Evolutionary conservation across 257 asterid species (phyloP).

Genomic region (Solanum ahanhuiri): DNA sequence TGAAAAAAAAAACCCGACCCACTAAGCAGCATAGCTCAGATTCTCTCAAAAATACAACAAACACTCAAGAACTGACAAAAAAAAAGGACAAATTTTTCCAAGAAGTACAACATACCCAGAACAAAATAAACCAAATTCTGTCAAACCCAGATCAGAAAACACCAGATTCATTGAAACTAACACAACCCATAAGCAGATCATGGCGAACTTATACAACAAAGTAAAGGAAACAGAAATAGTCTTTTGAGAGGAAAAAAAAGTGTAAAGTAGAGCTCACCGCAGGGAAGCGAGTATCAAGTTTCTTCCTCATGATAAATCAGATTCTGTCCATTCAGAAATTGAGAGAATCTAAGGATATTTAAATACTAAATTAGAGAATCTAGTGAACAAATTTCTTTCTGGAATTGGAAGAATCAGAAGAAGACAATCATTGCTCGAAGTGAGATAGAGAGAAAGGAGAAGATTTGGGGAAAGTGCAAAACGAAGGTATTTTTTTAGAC

Average conservation of each 20-base stretch:
- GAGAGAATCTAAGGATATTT: not conserved
- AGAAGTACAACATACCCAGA: not conserved
- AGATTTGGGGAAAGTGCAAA: not conserved
- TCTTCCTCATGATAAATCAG: constrained; percentile 47
- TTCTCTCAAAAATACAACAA: not conserved
- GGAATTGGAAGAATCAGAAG: constrained; percentile 1
- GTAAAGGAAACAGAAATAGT: not conserved
- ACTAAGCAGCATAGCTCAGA: not conserved
- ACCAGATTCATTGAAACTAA: not conserved
- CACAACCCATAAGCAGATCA: not conserved
- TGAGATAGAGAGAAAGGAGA: not conserved
- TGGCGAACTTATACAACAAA: not conserved
- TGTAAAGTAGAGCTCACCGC: constrained; percentile 34
- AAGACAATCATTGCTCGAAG: not conserved
- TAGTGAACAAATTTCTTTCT: not conserved
- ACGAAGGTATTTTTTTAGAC: not conserved
- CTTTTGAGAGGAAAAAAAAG: not conserved
- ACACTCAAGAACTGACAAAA: not conserved
- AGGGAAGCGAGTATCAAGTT: constrained; percentile 73
- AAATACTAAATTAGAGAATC: not conserved
- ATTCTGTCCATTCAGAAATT: not conserved
- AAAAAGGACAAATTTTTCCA: not conserved
- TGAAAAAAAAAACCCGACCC: not conserved
- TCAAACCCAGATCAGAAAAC: not conserved
- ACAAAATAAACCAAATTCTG: not conserved